Evolutionary conservation across 352 stramenopile species (phyloP).

Genomic region (Pelagophyceae sp.): DNA sequence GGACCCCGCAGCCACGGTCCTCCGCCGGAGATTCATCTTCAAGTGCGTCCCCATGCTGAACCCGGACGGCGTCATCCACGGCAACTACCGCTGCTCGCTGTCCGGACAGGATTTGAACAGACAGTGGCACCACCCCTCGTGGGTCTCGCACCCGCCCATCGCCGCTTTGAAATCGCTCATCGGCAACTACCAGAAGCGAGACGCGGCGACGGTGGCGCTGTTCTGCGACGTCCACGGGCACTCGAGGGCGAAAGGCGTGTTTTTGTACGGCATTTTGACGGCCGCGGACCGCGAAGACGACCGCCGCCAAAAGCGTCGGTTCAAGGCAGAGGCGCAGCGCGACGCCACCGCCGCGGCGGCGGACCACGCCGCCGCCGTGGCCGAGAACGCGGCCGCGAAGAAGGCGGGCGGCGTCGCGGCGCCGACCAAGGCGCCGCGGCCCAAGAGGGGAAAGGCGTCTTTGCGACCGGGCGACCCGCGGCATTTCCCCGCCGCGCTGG

Average conservation of each 20-base stretch:
- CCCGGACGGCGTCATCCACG: slow-evolving; percentile 76
- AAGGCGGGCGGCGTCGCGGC: neutral
- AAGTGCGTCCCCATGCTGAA: slow-evolving; percentile 86
- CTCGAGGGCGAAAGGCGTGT: slow-evolving; percentile 72
- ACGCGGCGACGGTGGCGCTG: slow-evolving; percentile 42
- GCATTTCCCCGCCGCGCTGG: neutral
- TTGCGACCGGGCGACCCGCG: neutral
- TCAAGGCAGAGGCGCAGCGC: neutral
- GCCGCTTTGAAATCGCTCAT: slow-evolving; percentile 62
- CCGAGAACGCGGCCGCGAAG: neutral
- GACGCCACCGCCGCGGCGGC: neutral
- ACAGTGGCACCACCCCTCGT: slow-evolving; percentile 47
- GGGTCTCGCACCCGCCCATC: slow-evolving; percentile 61
- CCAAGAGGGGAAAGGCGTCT: neutral
- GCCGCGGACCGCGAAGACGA: neutral
- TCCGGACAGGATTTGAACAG: slow-evolving; percentile 74
- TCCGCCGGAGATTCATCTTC: slow-evolving; percentile 72
- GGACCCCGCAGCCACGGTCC: slow-evolving; percentile 53
- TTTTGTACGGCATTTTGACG: slow-evolving; percentile 53
- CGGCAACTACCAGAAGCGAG: slow-evolving; percentile 36
- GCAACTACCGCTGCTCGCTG: slow-evolving; percentile 74
- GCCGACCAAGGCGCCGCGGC: neutral
- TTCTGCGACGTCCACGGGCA: slow-evolving; percentile 78
- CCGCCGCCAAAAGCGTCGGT: neutral
- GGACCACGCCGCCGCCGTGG: neutral